A percentile compares a stretch with the other conserved stretches of the same genome.
Conservation (phyloP, 1,139 yeast genomes). For the Wickerhamiella pararugosa region DNA sequence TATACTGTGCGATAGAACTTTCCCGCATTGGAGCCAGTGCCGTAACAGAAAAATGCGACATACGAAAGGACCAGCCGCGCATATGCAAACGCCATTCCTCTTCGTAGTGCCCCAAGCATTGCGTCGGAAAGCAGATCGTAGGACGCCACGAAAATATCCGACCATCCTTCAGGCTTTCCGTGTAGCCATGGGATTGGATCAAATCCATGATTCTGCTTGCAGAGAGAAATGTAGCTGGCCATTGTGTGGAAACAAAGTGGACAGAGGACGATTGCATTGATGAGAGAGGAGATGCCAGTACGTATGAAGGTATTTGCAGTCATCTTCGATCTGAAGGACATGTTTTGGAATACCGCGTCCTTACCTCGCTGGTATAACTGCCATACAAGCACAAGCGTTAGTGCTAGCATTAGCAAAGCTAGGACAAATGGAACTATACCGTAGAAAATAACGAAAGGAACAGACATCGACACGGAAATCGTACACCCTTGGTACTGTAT, state of each 20-base stretch:
- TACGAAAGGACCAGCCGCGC: slow-evolving; percentile 1
- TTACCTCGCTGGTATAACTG: slow-evolving; percentile 12
- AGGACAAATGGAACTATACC: slow-evolving; percentile 12
- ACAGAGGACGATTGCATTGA: slow-evolving; percentile 9
- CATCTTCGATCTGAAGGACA: slow-evolving; percentile 14
- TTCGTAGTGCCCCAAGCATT: background rate
- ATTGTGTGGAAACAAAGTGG: slow-evolving; percentile 11
- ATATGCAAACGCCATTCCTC: background rate
- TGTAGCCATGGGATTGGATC: slow-evolving; percentile 13
- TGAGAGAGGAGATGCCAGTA: slow-evolving; percentile 9
- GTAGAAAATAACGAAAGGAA: slow-evolving; percentile 9
- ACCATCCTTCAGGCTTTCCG: slow-evolving; percentile 15
- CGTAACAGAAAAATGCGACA: slow-evolving; percentile 8
- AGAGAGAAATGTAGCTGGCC: slow-evolving; percentile 7
- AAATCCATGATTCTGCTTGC: background rate
- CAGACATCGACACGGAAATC: slow-evolving; percentile 6
- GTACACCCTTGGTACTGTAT: slow-evolving; percentile 14
- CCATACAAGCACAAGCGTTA: slow-evolving; percentile 6
- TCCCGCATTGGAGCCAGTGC: slow-evolving; percentile 6
- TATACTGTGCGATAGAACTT: background rate
- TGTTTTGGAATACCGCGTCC: slow-evolving; percentile 10
- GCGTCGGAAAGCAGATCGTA: background rate
- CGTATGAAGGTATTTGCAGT: slow-evolving; percentile 13
- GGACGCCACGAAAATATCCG: slow-evolving; percentile 1
- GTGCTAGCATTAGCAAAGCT: slow-evolving; percentile 6